Evolutionary conservation across 352 stramenopile genomes (phyloP).

Genomic region (Thraustochytrium sp.): DNA sequence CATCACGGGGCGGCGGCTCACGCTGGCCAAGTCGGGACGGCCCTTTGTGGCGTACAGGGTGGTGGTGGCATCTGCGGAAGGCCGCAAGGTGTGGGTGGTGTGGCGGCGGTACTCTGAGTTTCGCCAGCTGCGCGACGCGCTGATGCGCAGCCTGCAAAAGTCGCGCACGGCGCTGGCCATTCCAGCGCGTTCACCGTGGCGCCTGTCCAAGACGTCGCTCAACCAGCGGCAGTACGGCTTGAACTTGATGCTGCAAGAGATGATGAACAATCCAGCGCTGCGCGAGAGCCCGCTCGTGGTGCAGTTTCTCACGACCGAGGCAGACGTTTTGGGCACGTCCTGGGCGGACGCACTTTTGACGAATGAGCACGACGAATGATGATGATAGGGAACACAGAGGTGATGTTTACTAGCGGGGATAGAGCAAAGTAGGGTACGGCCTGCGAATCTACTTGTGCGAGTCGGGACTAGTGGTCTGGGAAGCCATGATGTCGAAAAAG

Average conservation of each 20-base stretch:
- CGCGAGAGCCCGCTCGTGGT: background rate
- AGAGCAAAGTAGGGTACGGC: background rate
- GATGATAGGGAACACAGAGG: background rate
- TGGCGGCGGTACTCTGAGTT: conserved; percentile 42
- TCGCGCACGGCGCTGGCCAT: conserved; percentile 25
- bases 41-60: conserved; percentile 3
- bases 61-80: conserved; percentile 25
- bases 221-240: conserved; percentile 35
- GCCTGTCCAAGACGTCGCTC: conserved; percentile 3
- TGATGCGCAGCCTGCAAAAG: conserved; percentile 34
- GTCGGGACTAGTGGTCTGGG: background rate
- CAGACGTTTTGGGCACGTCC: background rate
- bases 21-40: background rate
- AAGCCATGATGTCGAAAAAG: conserved; percentile 59
- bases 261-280: background rate
- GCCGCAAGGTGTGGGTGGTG: background rate
- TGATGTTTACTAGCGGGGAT: background rate
- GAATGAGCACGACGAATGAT: background rate
- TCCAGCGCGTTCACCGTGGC: conserved; percentile 12
- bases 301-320: conserved; percentile 10
- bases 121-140: background rate
- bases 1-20: background rate
- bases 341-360: background rate
- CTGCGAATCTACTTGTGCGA: background rate
- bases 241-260: conserved; percentile 18